Base-by-base conservation (phyloP, 139 green algal species). In the Yamagishiella unicocca region DNA sequence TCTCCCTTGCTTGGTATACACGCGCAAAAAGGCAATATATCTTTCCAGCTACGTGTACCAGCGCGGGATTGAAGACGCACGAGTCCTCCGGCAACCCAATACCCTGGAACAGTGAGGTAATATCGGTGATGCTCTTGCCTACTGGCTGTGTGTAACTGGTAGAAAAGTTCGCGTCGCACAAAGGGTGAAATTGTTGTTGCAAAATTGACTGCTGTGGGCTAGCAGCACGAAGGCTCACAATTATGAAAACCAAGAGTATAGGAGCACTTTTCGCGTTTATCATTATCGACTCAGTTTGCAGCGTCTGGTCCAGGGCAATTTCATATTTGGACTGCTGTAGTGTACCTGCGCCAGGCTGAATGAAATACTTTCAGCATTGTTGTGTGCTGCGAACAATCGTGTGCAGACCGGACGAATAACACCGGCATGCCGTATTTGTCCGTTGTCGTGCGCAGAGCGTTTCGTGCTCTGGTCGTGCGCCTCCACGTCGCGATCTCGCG, bases 61-160 rank as follows among this genome's bases (percentile, higher is more conserved):
- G 9, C 2, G 75, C 75, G 5, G 75, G 75, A 33, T 83, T 83
- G 53, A 83, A 83, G 7, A 83, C 33, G 53, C 75, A 83, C 8
- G 75, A 53, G 10, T 54, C 75, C 3, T 71, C 75, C 14, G 54
- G 53, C 33, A 67, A 19, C 35, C 6, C 8, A 6, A 71, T 35
- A 6, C 53, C 75, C 7, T 71, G 33, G 19, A 83, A 71, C 0
- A 83, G 25, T 10, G 35, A 9, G 1, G 75, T 83, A 8, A 83
- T 31, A 40, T 83, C 75, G 0, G 75, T 71, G 21, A 83, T 54
- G 27, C 72, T 80, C 45, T 62, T 80, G 14, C 43, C 72, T 5
- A 80, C 27, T 42, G 72, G 72, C 2, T 7, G 45, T 24, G 29
- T 45, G 19, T 6, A 7, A 29, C 25, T 61, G 10, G 17, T 29